Evolutionary conservation across 768 basidiomycete species (phyloP).

Genomic region (Tubosaeta brunneosetosa): DNA sequence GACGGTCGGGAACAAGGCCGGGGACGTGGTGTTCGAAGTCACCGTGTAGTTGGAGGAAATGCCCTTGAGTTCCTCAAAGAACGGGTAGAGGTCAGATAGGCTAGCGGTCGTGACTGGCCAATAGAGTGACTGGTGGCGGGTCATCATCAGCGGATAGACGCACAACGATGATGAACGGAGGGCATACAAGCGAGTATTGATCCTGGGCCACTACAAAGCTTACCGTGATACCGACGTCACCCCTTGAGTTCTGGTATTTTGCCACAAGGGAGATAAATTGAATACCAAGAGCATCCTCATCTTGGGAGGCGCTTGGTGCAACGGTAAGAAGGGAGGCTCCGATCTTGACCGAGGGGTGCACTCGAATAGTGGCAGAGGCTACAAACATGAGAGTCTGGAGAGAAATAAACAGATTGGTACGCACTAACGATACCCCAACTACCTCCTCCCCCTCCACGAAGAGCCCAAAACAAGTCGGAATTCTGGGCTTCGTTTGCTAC

Average conservation of each 20-base stretch:
- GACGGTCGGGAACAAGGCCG: conserved; percentile 13
- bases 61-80: conserved; percentile 17
- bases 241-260: conserved; percentile 16
- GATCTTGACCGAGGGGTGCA: conserved; percentile 7
- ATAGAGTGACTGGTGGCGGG: conserved; percentile 10
- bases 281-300: conserved; percentile 12
- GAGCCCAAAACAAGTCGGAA: conserved; percentile 50
- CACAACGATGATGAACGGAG: not conserved
- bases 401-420: not conserved
- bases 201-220: not conserved
- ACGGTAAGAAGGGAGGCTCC: conserved; percentile 5
- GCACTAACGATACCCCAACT: conserved; percentile 43
- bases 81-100: conserved; percentile 8
- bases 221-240: conserved; percentile 10
- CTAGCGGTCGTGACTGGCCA: conserved; percentile 5
- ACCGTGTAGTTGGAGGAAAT: conserved; percentile 14
- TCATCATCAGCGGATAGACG: not conserved
- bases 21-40: conserved; percentile 11
- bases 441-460: conserved; percentile 50
- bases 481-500: conserved; percentile 39
- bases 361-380: conserved; percentile 18
- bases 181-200: conserved; percentile 15
- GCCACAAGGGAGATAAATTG: conserved; percentile 16
- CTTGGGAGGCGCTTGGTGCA: conserved; percentile 6
- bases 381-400: not conserved